phyloP scores from a whole-genome alignment of 768 basidiomycete species.

The Paxillus rubicundulus region DNA sequence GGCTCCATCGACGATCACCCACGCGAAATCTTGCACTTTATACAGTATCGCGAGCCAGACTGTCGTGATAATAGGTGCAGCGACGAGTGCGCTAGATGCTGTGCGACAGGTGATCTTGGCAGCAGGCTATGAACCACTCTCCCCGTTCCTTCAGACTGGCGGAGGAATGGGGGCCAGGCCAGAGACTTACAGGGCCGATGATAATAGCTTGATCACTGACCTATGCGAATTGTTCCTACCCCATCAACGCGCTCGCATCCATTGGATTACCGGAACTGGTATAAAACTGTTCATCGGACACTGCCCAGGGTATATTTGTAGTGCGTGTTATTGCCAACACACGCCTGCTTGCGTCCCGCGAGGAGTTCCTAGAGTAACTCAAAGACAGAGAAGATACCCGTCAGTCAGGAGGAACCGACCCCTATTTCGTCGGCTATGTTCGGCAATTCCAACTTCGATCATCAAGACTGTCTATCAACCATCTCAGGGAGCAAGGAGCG shows the following conservation, averaged over 20 bases:
- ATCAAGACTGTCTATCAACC: conserved; percentile 34
- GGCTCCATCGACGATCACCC: conserved; percentile 15
- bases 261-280: conserved; percentile 48
- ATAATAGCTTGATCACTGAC: conserved; percentile 40
- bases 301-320: conserved; percentile 47
- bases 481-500: conserved; percentile 20
- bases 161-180: conserved; percentile 13
- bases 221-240: conserved; percentile 47
- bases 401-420: conserved; percentile 43
- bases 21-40: conserved; percentile 46
- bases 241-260: conserved; percentile 51
- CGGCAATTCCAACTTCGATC: conserved; percentile 31
- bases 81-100: conserved; percentile 44
- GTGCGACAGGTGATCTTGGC: conserved; percentile 46
- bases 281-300: conserved; percentile 46
- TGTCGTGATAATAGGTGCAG: conserved; percentile 48
- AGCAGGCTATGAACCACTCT: conserved; percentile 49
- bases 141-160: conserved; percentile 45
- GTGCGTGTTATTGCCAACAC: conserved; percentile 44
- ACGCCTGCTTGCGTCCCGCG: conserved; percentile 37
- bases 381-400: conserved; percentile 39
- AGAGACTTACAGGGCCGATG: neutral
- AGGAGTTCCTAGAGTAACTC: conserved; percentile 39
- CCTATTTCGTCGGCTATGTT: conserved; percentile 43
- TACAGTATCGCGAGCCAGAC: conserved; percentile 50